These are phyloP conservation scores for Mycena vulgaris DNA, from an alignment of 768 basidiomycete species.

Conservation along the genomic window DNA sequence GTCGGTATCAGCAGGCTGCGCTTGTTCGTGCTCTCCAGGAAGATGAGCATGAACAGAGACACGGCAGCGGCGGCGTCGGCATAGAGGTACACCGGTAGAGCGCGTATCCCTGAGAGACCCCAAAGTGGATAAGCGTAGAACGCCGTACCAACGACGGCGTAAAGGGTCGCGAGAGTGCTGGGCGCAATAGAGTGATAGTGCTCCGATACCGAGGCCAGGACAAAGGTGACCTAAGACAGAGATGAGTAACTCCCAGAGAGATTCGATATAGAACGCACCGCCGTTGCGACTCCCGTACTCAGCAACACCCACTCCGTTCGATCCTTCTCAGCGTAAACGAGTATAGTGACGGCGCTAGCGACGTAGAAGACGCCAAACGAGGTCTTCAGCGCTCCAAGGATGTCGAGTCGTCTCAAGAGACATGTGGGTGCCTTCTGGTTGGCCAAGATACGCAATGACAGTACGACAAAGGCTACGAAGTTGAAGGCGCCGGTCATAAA, in stretches of 20 bases:
- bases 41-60: conserved; percentile 9
- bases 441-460: background rate
- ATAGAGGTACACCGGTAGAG: background rate
- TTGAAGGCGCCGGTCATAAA: background rate
- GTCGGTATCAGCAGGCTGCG: conserved; percentile 6
- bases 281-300: background rate
- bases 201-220: conserved; percentile 4
- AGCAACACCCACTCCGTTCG: background rate
- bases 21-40: conserved; percentile 21
- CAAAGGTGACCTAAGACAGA: background rate
- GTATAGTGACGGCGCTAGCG: background rate
- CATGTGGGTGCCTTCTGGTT: conserved; percentile 17
- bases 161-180: conserved; percentile 5
- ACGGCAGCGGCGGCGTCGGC: too few species aligned
- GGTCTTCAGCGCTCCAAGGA: background rate
- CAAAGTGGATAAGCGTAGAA: conserved; percentile 6
- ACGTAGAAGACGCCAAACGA: conserved; percentile 5
- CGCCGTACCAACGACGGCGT: conserved; percentile 4
- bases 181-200: conserved; percentile 22
- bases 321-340: background rate
- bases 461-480: background rate
- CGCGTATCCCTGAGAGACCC: background rate
- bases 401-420: conserved; percentile 5
- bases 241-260: background rate
- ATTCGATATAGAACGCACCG: background rate